Evolutionary conservation across 108 stramenopile species (phyloP), one percentile per base, ranked within the genome.

Genomic region (Nannochloropsis granulata): DNA sequence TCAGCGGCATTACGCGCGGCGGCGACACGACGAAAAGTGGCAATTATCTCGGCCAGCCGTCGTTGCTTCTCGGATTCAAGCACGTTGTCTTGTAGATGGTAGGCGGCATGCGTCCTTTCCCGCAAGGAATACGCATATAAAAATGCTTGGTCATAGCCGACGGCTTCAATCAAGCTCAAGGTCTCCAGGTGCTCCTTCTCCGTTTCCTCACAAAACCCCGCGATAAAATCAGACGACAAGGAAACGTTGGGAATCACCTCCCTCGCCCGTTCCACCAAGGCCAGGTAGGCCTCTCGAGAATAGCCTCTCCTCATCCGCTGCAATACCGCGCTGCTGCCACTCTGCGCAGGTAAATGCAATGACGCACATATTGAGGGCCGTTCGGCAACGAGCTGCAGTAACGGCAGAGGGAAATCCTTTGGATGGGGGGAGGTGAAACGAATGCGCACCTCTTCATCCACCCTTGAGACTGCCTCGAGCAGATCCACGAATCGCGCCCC

Each of bases 341-440:
- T 93, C 88, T 99, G 99, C 11, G 96, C 96, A 3, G 99, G 99
- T 91, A 99, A 91, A 86, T 99, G 99, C 16, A 99, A 86, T 56
- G 93, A 93, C 81, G 91, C 90, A 89, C 97, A 98, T 89, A 85
- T 98, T 98, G 82, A 90, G 89, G 44, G 81, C 21, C 91, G 89
- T 85, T 96, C 94, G n/a, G 95, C 93, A 92, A 99, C 97, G 45
- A 95, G 90, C 24, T 92, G 82, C 42, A 99, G 85, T 21, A 99
- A 84, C 43, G 91, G 91, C 0, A 91, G 87, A 24, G 98, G 97
- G 88, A 97, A 99, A 86, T 99, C 98, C 85, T 99, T 99, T 42
- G 98, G 98, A 83, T 99, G 98, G 2, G 98, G 97, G 13, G 93
- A 94, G 12, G 98, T 99, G 88, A 98, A 99, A 44, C 98, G 95